Conservation (phyloP, 768 basidiomycete genomes). For the Mycena maculata region DNA sequence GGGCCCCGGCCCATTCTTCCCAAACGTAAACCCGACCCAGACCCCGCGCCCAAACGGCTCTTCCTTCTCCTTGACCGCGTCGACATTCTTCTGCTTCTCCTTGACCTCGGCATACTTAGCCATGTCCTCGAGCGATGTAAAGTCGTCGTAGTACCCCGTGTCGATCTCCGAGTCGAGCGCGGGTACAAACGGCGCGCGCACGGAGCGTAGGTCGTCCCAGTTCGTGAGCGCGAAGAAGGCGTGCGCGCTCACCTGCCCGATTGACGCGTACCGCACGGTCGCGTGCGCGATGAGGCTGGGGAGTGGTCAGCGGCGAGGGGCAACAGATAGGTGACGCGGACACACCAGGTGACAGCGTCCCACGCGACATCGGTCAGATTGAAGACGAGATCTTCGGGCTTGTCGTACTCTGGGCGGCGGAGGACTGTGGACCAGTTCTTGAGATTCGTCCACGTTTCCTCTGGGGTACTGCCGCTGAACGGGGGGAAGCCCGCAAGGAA, state of each 20-base stretch:
- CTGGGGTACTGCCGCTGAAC: slow-evolving; percentile 93
- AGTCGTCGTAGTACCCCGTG: slow-evolving; percentile 95
- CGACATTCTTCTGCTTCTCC: slow-evolving; percentile 96
- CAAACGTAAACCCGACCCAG: slow-evolving; percentile 94
- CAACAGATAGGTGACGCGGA: neutral
- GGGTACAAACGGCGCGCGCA: slow-evolving; percentile 91
- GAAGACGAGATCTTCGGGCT: slow-evolving; percentile 96
- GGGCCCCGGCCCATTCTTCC: slow-evolving; percentile 82
- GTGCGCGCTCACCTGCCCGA: slow-evolving; percentile 78
- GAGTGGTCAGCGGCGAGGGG: neutral
- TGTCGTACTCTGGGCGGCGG: slow-evolving; percentile 93
- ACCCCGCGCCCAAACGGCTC: slow-evolving; percentile 78
- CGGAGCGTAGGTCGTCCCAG: slow-evolving; percentile 84
- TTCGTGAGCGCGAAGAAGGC: slow-evolving; percentile 84
- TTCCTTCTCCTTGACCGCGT: slow-evolving; percentile 89
- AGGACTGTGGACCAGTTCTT: slow-evolving; percentile 98
- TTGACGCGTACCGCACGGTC: slow-evolving; percentile 79
- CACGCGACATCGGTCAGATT: slow-evolving; percentile 94
- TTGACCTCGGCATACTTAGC: slow-evolving; percentile 98
- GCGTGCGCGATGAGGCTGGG: slow-evolving; percentile 88
- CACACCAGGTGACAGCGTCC: slow-evolving; percentile 90
- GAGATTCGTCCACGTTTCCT: slow-evolving; percentile 99
- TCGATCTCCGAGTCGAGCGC: slow-evolving; percentile 94
- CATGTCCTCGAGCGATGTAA: slow-evolving; percentile 92
- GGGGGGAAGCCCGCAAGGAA: slow-evolving; percentile 97